Evolutionary conservation across 2,329 filamentous ascomycete genomes (phyloP), one percentile per base, ranked within the genome.

Genomic region (Neofusicoccum umdonicola): DNA sequence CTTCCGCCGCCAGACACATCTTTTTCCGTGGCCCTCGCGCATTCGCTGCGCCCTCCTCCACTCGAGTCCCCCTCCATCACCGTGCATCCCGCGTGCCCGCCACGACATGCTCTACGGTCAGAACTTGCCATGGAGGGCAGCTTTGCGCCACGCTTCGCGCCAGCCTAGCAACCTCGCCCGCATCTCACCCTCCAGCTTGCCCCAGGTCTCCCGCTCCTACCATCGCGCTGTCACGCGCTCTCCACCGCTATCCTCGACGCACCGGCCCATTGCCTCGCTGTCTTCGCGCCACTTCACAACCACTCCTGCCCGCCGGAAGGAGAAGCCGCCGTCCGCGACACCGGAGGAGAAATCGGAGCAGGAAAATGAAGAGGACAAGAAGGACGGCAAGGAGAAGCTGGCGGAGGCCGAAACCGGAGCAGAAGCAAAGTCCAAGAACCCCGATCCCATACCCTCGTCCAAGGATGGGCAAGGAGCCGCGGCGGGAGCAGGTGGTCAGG

Each of bases 121-220:
- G 77, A 85, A 84, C 69, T 78, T 88, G 73, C 85, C 86, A 79
- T 90, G 87, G 87, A 85, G 87, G 80, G 80, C 81, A 77, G 86
- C 85, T 71, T 80, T 86, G 72, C 82, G 81, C 69, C 80, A 80
- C 70, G 80, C 81, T 66, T 78, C 79, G 71, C 79, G 78, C 63
- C 76, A 76, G 57, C 74, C 73, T 57, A 71, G 76, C 56, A 72
- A 34, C 22, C 39, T 58, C 19, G 27, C 15, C 27, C 41, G 58
- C 3, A 8, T 41, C n/a, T 45, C 58, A 15, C n/a, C 65, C 17
- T 47, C 47, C 11, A 51, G 5, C 11, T 42, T 57, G 22, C 12
- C 35, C 34, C 22, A 31, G 9, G 37, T 45, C 4, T 70, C 41
- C 17, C 61, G 58, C 19, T 39, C 54, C 37, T 64, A 48, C 58